phyloP scores from a whole-genome alignment of 169 alveolate species.

The Hepatocystis sp. region DNA sequence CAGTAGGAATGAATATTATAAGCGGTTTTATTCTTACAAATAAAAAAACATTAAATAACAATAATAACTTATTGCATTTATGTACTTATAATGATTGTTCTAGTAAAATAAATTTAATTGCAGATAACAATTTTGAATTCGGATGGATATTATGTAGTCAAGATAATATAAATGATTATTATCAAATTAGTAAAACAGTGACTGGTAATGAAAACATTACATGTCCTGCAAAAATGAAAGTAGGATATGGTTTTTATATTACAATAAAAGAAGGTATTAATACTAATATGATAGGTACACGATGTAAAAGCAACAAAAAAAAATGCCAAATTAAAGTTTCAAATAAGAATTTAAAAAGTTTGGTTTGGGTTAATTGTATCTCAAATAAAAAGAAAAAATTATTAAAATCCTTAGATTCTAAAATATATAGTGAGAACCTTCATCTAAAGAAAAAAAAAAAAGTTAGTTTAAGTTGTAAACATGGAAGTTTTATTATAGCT shows the following conservation, averaged over 20 bases:
- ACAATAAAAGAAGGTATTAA: slow-evolving; percentile 28
- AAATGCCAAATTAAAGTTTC: slow-evolving; percentile 1
- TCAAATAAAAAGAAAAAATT: slow-evolving; percentile 19
- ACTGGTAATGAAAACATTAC: slow-evolving; percentile 18
- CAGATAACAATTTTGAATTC: slow-evolving; percentile 70
- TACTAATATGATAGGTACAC: slow-evolving; percentile 26
- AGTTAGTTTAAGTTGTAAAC: slow-evolving; percentile 43
- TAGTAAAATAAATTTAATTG: slow-evolving; percentile 47
- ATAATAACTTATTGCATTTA: slow-evolving; percentile 25
- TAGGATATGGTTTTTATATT: slow-evolving; percentile 69
- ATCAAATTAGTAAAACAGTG: slow-evolving; percentile 39
- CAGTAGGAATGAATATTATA: slow-evolving; percentile 33
- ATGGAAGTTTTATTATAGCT: slow-evolving; percentile 57
- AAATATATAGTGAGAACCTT: slow-evolving; percentile 28
- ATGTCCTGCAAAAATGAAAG: slow-evolving; percentile 66
- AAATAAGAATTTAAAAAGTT: slow-evolving; percentile 23
- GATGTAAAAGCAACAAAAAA: slow-evolving; percentile 48
- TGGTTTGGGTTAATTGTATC: slow-evolving; percentile 67
- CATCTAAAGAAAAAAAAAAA: slow-evolving; percentile 19
- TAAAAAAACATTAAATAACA: slow-evolving; percentile 13
- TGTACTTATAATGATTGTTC: slow-evolving; percentile 51
- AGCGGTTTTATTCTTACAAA: slow-evolving; percentile 73
- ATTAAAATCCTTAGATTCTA: slow-evolving; percentile 42
- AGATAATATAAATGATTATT: slow-evolving; percentile 32
- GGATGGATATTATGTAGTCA: slow-evolving; percentile 73